Percentiles rank a stretch among this genome's conserved stretches.
phyloP scores from a whole-genome alignment of 192 early-diverging fungal genomes.

The Thoreauomyces humboldtii region DNA sequence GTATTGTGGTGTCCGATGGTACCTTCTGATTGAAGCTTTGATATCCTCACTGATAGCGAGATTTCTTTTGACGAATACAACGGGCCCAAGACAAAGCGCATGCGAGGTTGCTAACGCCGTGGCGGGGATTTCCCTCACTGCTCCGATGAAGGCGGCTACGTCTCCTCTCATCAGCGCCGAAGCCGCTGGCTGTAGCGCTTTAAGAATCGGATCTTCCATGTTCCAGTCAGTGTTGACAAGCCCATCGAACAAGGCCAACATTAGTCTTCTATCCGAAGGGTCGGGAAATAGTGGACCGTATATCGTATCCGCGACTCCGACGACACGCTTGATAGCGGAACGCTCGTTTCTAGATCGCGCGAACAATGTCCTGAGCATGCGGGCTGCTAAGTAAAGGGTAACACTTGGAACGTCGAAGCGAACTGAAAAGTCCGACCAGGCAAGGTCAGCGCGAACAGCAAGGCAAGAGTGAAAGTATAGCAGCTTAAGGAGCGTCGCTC shows the following conservation, averaged over 20 bases:
- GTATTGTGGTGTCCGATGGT: no score
- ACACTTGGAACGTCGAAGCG: background rate
- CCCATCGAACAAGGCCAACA: slow-evolving; percentile 9
- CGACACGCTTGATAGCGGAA: background rate
- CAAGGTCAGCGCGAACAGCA: background rate
- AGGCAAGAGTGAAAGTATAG: slow-evolving; percentile 8
- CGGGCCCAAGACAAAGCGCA: background rate
- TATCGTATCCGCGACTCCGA: background rate
- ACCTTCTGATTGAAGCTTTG: no score
- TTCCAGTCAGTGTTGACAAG: background rate
- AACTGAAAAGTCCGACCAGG: background rate
- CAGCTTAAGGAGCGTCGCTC: slow-evolving; percentile 6
- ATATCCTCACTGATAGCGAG: no score
- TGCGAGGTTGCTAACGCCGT: background rate
- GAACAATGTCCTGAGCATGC: background rate
- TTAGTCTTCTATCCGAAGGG: background rate
- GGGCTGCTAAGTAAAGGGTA: background rate
- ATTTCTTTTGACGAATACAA: no score
- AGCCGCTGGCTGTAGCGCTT: background rate
- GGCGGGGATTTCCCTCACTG: background rate
- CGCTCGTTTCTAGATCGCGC: slow-evolving; percentile 1
- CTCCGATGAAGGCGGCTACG: background rate
- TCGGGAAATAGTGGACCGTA: slow-evolving; percentile 2
- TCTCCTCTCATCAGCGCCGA: slow-evolving; percentile 14
- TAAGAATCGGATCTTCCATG: background rate